Conservation (phyloP, 345 rosid species). For the Citrus maxima region DNA sequence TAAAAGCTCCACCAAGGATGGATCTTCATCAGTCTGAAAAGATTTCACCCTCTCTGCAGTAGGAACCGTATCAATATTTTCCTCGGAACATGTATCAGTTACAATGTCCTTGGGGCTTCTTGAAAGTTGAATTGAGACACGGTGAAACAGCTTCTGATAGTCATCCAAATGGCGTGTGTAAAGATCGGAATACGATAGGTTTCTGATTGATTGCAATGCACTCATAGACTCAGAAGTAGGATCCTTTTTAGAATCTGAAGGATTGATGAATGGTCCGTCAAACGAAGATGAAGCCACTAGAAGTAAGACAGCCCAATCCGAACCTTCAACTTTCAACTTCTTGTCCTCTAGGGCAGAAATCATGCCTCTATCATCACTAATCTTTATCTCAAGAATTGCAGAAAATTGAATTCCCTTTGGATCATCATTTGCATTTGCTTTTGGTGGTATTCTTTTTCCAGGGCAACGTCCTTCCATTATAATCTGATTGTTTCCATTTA, state of each 20-base stretch:
- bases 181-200: conserved; percentile 60
- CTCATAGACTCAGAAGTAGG: conserved; percentile 45
- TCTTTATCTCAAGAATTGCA: conserved; percentile 59
- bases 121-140: conserved; percentile 65
- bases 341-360: conserved; percentile 47
- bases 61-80: conserved; percentile 29
- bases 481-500: conserved; percentile 49
- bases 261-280: conserved; percentile 73
- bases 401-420: conserved; percentile 69
- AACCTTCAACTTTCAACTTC: conserved; percentile 66
- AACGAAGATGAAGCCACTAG: conserved; percentile 72
- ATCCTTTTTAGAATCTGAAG: conserved; percentile 65
- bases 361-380: conserved; percentile 50
- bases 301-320: conserved; percentile 72
- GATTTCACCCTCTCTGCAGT: conserved; percentile 74
- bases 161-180: conserved; percentile 61
- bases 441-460: conserved; percentile 57
- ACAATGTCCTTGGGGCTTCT: conserved; percentile 33
- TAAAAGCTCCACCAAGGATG: conserved; percentile 73
- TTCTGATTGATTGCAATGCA: conserved; percentile 41
- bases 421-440: conserved; percentile 29
- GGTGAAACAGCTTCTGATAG: conserved; percentile 73
- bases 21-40: conserved; percentile 77
- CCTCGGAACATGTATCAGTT: conserved; percentile 14
- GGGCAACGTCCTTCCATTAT: conserved; percentile 73